Conservation (phyloP, 1,139 yeast genomes). For the Sugiyamaella neomexicana region DNA sequence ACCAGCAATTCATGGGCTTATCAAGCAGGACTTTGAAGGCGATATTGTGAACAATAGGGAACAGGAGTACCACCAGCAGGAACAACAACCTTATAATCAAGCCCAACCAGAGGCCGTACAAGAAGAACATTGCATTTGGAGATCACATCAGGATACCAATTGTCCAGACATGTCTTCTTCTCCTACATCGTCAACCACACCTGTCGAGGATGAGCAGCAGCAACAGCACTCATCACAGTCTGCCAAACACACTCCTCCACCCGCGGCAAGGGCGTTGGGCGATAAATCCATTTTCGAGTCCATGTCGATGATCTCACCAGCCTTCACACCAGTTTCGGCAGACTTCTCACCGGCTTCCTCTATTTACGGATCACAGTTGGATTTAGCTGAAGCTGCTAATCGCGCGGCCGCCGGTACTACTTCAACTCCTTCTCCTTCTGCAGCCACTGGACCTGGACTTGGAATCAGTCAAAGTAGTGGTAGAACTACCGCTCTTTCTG, state of each 20-base stretch:
- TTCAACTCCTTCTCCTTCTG: background rate
- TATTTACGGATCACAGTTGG: constrained; percentile 22
- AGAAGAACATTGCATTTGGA: background rate
- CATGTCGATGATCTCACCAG: constrained; percentile 41
- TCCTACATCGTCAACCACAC: background rate
- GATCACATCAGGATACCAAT: background rate
- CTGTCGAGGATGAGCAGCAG: background rate
- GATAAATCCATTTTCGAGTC: constrained; percentile 26
- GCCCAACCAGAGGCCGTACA: background rate
- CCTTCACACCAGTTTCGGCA: constrained; percentile 35
- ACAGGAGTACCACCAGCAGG: background rate
- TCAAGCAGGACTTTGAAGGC: background rate
- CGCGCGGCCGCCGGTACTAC: constrained; percentile 13
- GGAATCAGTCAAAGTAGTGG: background rate
- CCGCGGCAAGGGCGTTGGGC: constrained; percentile 3
- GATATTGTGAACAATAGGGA: background rate
- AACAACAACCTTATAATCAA: too few species aligned
- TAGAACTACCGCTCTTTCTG: background rate
- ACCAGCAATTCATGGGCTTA: background rate
- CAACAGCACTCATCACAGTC: background rate
- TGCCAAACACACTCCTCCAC: background rate
- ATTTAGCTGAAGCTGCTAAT: constrained; percentile 18
- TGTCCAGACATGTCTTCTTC: background rate
- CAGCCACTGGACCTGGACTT: background rate
- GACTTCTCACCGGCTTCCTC: constrained; percentile 24